Conservation (phyloP, 2,329 filamentous ascomycete genomes). For the Fusarium sublunatum region DNA sequence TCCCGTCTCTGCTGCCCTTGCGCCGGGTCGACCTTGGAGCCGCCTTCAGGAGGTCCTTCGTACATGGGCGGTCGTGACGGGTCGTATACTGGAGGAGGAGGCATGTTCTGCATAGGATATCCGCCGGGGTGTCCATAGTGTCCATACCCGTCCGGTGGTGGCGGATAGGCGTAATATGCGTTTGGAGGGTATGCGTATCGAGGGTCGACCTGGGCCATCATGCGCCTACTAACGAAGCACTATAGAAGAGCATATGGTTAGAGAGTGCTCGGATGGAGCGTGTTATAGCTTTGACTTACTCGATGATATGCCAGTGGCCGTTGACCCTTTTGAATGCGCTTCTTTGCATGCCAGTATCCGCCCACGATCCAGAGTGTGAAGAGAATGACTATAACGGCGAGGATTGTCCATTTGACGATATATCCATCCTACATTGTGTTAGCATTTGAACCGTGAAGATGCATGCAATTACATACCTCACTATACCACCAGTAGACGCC, state of each 20-base stretch:
- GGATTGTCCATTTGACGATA: slow-evolving; percentile 78
- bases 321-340: slow-evolving; percentile 72
- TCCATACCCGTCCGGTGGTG: slow-evolving; percentile 46
- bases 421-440: slow-evolving; percentile 63
- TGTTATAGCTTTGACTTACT: slow-evolving; percentile 53
- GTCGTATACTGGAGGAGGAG: slow-evolving; percentile 69
- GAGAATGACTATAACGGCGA: slow-evolving; percentile 69
- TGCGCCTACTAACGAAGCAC: slow-evolving; percentile 64
- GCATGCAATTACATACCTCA: slow-evolving; percentile 35
- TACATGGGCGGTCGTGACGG: slow-evolving; percentile 68
- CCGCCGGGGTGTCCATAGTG: slow-evolving; percentile 40
- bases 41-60: slow-evolving; percentile 59
- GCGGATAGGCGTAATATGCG: slow-evolving; percentile 54
- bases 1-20: slow-evolving; percentile 52
- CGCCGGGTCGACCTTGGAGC: slow-evolving; percentile 64
- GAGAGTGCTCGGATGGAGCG: not conserved
- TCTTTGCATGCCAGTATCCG: slow-evolving; percentile 77
- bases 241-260: slow-evolving; percentile 42
- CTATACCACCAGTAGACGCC: slow-evolving; percentile 48
- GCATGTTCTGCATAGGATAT: slow-evolving; percentile 51
- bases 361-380: slow-evolving; percentile 72
- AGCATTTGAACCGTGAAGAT: not conserved
- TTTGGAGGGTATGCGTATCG: slow-evolving; percentile 59
- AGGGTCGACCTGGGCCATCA: slow-evolving; percentile 61
- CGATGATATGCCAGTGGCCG: slow-evolving; percentile 76